phyloP scores from a whole-genome alignment of 768 basidiomycete genomes.

The Hygrocybe punicea region DNA sequence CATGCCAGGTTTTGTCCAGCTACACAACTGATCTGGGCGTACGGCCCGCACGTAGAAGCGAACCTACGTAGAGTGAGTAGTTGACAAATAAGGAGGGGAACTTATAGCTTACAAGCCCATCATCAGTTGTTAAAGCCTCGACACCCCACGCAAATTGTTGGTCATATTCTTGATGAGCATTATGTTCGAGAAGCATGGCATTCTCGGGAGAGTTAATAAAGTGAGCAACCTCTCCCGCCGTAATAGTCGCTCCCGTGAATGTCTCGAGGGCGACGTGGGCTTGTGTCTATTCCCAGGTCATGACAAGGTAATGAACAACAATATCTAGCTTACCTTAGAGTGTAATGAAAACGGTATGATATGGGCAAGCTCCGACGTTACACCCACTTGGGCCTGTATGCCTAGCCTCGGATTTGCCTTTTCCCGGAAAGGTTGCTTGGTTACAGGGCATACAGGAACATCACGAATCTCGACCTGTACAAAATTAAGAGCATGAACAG shows the following conservation, averaged over 20 bases:
- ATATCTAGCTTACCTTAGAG: neutral
- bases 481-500: neutral
- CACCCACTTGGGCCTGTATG: neutral
- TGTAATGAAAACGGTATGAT: neutral
- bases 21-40: neutral
- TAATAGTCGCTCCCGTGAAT: neutral
- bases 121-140: neutral
- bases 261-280: conserved; percentile 2
- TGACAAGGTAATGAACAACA: neutral
- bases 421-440: neutral
- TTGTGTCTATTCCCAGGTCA: neutral
- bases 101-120: neutral
- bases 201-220: neutral
- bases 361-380: neutral
- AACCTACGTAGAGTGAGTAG: neutral
- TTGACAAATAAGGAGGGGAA: neutral
- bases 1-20: neutral
- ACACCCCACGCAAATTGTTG: neutral
- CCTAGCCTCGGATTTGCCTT: neutral
- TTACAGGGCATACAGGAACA: neutral
- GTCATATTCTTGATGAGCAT: conserved; percentile 1
- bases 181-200: conserved; percentile 3
- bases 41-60: neutral
- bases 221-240: neutral
- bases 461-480: neutral